A percentile compares a stretch with the other conserved stretches of the same genome.
These are phyloP conservation scores for Termitomyces sp. DNA, from an alignment of 768 basidiomycete species.

Conservation along the genomic window DNA sequence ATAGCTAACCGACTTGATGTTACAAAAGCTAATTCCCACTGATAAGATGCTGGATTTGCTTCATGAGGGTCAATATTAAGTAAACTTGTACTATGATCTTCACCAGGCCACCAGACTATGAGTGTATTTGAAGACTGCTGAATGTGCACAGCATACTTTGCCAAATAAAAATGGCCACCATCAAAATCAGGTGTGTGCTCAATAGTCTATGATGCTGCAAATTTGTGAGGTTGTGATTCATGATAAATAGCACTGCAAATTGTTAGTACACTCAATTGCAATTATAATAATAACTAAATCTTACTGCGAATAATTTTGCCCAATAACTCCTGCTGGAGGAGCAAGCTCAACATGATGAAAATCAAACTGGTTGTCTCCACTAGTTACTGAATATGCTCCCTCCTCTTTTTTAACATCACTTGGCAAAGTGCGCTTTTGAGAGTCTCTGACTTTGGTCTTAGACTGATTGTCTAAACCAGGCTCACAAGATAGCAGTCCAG, in stretches of 20 bases:
- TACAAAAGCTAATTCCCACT: neutral
- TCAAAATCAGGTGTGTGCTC: neutral
- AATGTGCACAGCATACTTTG: constrained; percentile 8
- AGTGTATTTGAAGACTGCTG: neutral
- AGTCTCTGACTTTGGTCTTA: too few relatives aligned
- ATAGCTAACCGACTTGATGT: constrained; percentile 1
- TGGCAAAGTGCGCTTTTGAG: too few relatives aligned
- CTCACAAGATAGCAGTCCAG: neutral
- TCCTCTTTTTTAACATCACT: too few relatives aligned
- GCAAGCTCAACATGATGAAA: constrained; percentile 12
- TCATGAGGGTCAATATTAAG: too few relatives aligned
- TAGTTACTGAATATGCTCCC: neutral
- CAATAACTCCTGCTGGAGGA: constrained; percentile 3
- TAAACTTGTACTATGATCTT: neutral
- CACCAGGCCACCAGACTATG: neutral
- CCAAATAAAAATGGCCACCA: constrained; percentile 13
- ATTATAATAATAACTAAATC: neutral
- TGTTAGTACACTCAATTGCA: too few relatives aligned
- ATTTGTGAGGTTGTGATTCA: constrained; percentile 15
- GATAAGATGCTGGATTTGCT: neutral
- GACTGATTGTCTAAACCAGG: too few relatives aligned
- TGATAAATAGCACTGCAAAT: constrained; percentile 8
- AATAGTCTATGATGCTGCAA: constrained; percentile 9
- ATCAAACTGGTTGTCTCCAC: neutral
- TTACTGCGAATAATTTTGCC: too few relatives aligned